Base-by-base conservation (phyloP, 768 basidiomycete genomes). In the Cubamyces lactineus region DNA sequence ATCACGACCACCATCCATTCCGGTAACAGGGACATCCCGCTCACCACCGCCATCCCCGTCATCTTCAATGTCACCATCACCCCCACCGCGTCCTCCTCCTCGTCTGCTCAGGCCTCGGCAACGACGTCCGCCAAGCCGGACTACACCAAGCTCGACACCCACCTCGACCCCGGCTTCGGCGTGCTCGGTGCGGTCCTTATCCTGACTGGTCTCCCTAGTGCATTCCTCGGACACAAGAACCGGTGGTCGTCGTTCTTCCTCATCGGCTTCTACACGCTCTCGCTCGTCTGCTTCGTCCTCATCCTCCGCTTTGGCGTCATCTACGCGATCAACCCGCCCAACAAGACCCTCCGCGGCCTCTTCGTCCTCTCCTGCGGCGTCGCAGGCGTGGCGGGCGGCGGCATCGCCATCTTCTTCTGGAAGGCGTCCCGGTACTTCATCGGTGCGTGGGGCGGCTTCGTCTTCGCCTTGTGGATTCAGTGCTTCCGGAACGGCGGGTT, bases 201-300 rank as follows among this genome's bases (percentile, higher is more conserved):
- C 66, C 70, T 97, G 51, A 94, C 92, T 9, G 96, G 96, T 49
- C 78, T 96, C 6, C 93, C 94, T 9, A 91, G 92, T 54, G 91
- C 92, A 3, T 93, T 94, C 67, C 88, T 92, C 77, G 96, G 96
- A 21, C 94, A 95, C 78, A 96, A 96, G 82, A 96, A 97, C 74
- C 80, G 94, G 82, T 96, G 96, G 94, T 91, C 92, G 19, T 95
- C 94, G 13, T 90, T 96, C 79, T 96, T 97, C 76, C 81, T 98
- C 69, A 89, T 92, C 64, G 92, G 94, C 43, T 94, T 94, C 76
- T 98, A 97, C 77, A 85, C 91, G 47, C 80, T 95, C 47, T 84
- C 94, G 23, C 84, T 97, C 65, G 86, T 91, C 69, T 93, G 93
- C 71, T 79, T 92, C 69, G 88, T 93, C 65, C 84, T 98, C 69